phyloP scores from a whole-genome alignment of 2,329 filamentous ascomycete genomes.

The Nemania abortiva region DNA sequence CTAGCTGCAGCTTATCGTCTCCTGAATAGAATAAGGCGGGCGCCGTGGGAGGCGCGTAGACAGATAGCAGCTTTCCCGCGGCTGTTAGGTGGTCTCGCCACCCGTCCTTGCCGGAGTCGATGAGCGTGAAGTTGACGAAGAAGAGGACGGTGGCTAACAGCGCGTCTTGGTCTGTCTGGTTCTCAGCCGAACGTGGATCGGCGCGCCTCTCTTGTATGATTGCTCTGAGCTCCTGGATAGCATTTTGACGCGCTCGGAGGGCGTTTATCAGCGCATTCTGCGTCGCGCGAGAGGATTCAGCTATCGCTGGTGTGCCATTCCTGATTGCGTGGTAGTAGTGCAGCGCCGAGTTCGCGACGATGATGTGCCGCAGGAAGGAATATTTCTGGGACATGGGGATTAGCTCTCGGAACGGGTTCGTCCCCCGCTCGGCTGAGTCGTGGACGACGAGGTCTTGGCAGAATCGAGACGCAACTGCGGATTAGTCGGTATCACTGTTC shows the following conservation, averaged over 20 bases:
- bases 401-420: slow-evolving; percentile 63
- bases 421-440: slow-evolving; percentile 55
- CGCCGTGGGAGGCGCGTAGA: slow-evolving; percentile 21
- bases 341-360: slow-evolving; percentile 63
- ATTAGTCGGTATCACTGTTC: slow-evolving; percentile 12
- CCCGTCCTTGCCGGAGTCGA: slow-evolving; percentile 59
- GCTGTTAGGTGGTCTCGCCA: slow-evolving; percentile 63
- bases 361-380: slow-evolving; percentile 61
- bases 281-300: slow-evolving; percentile 31
- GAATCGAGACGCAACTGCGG: slow-evolving; percentile 52
- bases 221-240: slow-evolving; percentile 58
- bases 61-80: slow-evolving; percentile 56
- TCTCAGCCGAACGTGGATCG: slow-evolving; percentile 38
- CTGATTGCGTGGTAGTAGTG: slow-evolving; percentile 62
- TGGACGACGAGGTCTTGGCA: slow-evolving; percentile 67
- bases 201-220: slow-evolving; percentile 51
- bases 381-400: slow-evolving; percentile 61
- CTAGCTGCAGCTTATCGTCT: not conserved
- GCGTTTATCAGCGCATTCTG: slow-evolving; percentile 60
- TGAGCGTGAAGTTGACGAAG: slow-evolving; percentile 65
- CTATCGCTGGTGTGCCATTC: slow-evolving; percentile 48
- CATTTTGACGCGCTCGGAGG: slow-evolving; percentile 60
- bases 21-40: slow-evolving; percentile 11
- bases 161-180: slow-evolving; percentile 59
- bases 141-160: slow-evolving; percentile 63